Evolutionary conservation across 805 yeast species (phyloP).

Genomic region (Wickerhamomyces bisporus): DNA sequence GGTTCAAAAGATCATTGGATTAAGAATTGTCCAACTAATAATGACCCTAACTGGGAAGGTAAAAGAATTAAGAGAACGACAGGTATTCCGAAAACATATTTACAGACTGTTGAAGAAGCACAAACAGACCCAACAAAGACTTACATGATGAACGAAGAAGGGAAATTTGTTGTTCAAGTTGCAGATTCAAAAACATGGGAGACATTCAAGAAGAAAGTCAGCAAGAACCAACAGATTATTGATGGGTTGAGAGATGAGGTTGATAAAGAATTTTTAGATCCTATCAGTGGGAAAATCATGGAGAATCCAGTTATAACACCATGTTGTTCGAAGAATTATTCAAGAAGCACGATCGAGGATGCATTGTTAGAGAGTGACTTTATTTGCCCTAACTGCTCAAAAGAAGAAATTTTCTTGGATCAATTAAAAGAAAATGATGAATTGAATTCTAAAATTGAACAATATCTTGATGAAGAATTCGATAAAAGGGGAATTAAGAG

Average conservation of each 20-base stretch:
- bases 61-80: constrained; percentile 87
- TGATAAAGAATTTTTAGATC: constrained; percentile 65
- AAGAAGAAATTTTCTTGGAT: constrained; percentile 72
- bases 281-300: constrained; percentile 60
- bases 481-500: constrained; percentile 27
- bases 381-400: constrained; percentile 82
- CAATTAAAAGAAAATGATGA: constrained; percentile 57
- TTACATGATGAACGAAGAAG: constrained; percentile 88
- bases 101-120: constrained; percentile 81
- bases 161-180: constrained; percentile 92
- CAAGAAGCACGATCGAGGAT: constrained; percentile 60
- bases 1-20: constrained; percentile 97
- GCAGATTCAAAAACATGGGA: constrained; percentile 94
- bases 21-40: constrained; percentile 89
- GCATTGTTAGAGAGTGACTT: constrained; percentile 76
- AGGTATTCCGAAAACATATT: constrained; percentile 93
- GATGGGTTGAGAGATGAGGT: constrained; percentile 25
- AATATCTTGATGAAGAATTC: constrained; percentile 38
- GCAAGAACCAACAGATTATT: constrained; percentile 17
- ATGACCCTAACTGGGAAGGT: constrained; percentile 92
- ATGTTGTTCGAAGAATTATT: constrained; percentile 60
- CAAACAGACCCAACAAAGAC: constrained; percentile 55
- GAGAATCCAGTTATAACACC: constrained; percentile 76
- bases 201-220: constrained; percentile 62
- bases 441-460: constrained; percentile 48